Evolutionary conservation across 2,329 filamentous ascomycete species (phyloP), one percentile per base, ranked within the genome.

Genomic region (Fusarium equiseti): DNA sequence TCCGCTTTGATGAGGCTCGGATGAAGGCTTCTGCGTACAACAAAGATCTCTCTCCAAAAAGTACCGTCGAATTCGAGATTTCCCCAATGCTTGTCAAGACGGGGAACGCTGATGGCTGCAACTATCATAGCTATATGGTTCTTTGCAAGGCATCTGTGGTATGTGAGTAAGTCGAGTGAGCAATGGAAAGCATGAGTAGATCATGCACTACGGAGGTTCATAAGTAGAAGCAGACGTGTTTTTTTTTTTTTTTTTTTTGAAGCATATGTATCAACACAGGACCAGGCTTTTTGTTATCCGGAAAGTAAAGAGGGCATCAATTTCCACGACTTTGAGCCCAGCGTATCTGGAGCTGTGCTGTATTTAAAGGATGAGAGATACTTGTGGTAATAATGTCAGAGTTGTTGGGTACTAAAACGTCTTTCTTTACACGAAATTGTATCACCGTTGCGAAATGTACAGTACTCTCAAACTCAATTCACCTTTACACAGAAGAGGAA

Each of bases 401-500:
- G n/a, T 18, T 35, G 11, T 20, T 20, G 11, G 8, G 16, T 42
- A 22, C 42, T 29, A 12, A 10, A 18, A 10, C n/a, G n/a, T 45
- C 10, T 12, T 29, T 50, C 22, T 16, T 40, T 54, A 20, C 18
- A 24, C 24, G n/a, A 9, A 26, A 26, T 32, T 13, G 50, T 58
- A 24, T 26, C 12, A 40, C 13, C 18, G 20, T 26, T 26, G 27
- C 24, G 43, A 27, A 31, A 24, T 40, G 35, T 20, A 20, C 49
- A 24, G 44, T 31, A 20, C 52, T 31, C 6, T 8, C 16, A 5
- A 13, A 51, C 12, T 11, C 16, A 26, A 31, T 51, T 71, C 63
- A 71, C 55, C 55, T 65, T 54, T 48, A 44, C 32, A 71, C 63
- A 32, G 27, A 71, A 69, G 26, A 43, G 68, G 68, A 51, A 71